These are phyloP conservation scores for Tolypocladium endophyticum DNA, from an alignment of 2,329 filamentous ascomycete species.

Conservation along the genomic window DNA sequence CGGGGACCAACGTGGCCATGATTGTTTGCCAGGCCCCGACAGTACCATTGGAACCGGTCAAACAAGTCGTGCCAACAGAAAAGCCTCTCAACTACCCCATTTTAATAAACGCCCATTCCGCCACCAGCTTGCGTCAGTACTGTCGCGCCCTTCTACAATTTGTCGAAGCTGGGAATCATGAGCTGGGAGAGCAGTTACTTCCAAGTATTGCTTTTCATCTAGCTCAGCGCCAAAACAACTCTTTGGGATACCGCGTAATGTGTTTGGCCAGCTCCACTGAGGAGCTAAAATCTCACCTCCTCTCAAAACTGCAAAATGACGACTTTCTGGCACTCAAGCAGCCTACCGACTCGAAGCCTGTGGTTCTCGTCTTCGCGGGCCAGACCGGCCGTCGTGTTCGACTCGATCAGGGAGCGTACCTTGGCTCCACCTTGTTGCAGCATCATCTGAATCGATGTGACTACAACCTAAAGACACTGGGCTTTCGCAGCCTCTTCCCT, in stretches of 20 bases:
- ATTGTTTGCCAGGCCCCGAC: background rate
- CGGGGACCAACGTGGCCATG: slow-evolving; percentile 20
- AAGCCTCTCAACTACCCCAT: background rate
- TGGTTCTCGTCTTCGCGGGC: slow-evolving; percentile 1
- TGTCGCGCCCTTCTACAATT: background rate
- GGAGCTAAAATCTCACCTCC: background rate
- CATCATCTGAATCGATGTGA: slow-evolving; percentile 24
- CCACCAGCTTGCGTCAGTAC: background rate
- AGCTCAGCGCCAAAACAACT: slow-evolving; percentile 1
- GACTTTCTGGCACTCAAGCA: background rate
- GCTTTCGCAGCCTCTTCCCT: slow-evolving; percentile 19
- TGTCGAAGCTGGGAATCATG: background rate
- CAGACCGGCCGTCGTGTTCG: background rate
- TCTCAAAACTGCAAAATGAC: background rate
- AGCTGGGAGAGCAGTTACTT: background rate
- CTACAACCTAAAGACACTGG: slow-evolving; percentile 10
- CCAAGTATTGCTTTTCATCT: background rate
- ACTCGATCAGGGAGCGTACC: background rate
- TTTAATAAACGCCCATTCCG: background rate
- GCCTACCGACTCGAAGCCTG: background rate
- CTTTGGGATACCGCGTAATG: background rate
- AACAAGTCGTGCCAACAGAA: background rate
- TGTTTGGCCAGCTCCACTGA: background rate
- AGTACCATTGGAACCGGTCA: background rate
- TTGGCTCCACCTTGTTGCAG: slow-evolving; percentile 3